These are phyloP conservation scores for Nicotiana paniculata DNA, from an alignment of 257 asterid genomes.

Conservation along the genomic window DNA sequence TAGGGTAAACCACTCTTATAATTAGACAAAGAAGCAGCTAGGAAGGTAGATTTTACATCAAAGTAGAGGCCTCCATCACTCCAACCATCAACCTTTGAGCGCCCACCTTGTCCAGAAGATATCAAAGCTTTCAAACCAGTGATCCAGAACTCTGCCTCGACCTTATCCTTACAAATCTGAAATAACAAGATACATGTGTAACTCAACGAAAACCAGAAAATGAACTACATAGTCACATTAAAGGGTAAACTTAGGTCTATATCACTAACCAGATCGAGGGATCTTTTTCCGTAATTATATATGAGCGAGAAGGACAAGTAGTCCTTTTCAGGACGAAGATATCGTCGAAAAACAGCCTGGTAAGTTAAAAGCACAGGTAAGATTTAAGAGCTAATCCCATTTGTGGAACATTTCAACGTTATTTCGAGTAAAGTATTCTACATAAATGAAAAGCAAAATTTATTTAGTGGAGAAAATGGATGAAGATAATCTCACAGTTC, in stretches of 20 bases:
- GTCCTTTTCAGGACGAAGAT: constrained; percentile 85
- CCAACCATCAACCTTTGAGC: constrained; percentile 97
- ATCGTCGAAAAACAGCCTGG: constrained; percentile 91
- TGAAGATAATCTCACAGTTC: constrained; percentile 58
- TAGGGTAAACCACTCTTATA: background rate
- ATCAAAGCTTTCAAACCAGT: constrained; percentile 76
- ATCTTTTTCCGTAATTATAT: constrained; percentile 83
- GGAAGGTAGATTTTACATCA: constrained; percentile 45
- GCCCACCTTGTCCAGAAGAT: constrained; percentile 72
- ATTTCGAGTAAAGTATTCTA: background rate
- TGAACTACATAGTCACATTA: background rate
- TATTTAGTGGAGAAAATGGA: background rate
- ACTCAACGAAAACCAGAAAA: constrained; percentile 10
- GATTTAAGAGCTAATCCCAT: background rate
- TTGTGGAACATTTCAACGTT: background rate
- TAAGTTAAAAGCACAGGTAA: background rate
- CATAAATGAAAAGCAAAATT: background rate
- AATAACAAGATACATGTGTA: constrained; percentile 3
- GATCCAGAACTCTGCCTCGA: constrained; percentile 93
- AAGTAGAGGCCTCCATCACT: constrained; percentile 76
- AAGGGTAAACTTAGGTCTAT: background rate
- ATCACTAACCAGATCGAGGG: constrained; percentile 87
- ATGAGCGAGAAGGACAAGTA: constrained; percentile 88
- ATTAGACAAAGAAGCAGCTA: constrained; percentile 8
- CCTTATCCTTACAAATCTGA: constrained; percentile 90